phyloP scores from a whole-genome alignment of 331 rosid species.

The Pyracantha coccinea region DNA sequence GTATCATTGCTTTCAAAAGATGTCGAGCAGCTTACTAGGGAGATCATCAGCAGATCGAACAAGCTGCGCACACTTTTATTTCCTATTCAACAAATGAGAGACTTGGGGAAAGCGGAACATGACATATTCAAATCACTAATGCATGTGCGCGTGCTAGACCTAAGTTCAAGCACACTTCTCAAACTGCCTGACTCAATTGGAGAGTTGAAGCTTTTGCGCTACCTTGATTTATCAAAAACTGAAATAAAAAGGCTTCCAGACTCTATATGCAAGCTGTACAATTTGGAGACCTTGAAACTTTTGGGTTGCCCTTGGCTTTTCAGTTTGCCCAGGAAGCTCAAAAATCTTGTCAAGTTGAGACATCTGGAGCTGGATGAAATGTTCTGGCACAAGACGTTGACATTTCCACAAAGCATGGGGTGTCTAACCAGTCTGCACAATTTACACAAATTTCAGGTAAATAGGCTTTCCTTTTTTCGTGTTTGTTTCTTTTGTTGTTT shows the following conservation, averaged over 20 bases:
- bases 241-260: background rate
- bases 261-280: background rate
- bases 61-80: slow-evolving; percentile 10
- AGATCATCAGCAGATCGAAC: background rate
- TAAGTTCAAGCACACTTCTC: slow-evolving; percentile 2
- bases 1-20: slow-evolving; percentile 1
- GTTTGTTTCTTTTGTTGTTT: background rate
- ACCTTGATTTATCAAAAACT: slow-evolving; percentile 5
- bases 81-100: background rate
- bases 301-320: slow-evolving; percentile 1
- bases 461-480: background rate
- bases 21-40: background rate
- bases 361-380: slow-evolving; percentile 15
- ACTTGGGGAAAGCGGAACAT: background rate
- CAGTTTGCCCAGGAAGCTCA: slow-evolving; percentile 4
- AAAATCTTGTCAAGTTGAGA: background rate
- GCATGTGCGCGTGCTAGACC: slow-evolving; percentile 2
- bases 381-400: slow-evolving; percentile 4
- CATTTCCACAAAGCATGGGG: slow-evolving; percentile 6
- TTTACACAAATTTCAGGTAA: slow-evolving; percentile 1
- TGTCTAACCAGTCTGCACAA: slow-evolving; percentile 1
- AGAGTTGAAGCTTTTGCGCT: background rate
- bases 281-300: slow-evolving; percentile 11
- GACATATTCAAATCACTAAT: background rate
- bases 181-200: slow-evolving; percentile 4